phyloP scores from a whole-genome alignment of 805 yeast genomes.

The Cyberlindnera euphorbiae region DNA sequence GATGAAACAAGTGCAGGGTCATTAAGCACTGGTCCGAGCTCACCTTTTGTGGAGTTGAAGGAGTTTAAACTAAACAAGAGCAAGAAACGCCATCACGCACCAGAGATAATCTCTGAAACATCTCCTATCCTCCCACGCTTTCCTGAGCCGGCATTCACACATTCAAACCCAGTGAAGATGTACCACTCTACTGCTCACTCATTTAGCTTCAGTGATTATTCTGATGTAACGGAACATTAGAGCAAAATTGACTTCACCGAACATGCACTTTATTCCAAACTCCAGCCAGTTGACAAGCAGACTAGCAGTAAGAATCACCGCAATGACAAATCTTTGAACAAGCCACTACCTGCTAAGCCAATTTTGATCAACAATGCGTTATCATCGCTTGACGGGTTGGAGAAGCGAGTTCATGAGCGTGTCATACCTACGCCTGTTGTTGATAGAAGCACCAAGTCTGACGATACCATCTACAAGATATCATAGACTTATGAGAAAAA shows the following conservation, averaged over 20 bases:
- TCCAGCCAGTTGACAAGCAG: constrained; percentile 11
- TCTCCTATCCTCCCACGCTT: constrained; percentile 22
- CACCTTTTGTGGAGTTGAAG: constrained; percentile 23
- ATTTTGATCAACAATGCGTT: not conserved
- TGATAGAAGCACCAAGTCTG: constrained; percentile 8
- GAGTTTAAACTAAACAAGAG: constrained; percentile 21
- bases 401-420: constrained; percentile 16
- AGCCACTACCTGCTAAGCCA: constrained; percentile 23
- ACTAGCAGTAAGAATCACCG: constrained; percentile 4
- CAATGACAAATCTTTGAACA: constrained; percentile 3
- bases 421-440: constrained; percentile 19
- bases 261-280: constrained; percentile 10
- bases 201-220: constrained; percentile 2
- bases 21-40: constrained; percentile 20
- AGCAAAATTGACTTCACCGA: constrained; percentile 7
- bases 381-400: constrained; percentile 21
- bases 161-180: constrained; percentile 6
- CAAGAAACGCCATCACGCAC: constrained; percentile 3
- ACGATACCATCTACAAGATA: constrained; percentile 21
- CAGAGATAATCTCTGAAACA: constrained; percentile 10
- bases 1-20: constrained; percentile 14
- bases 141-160: constrained; percentile 15
- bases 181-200: constrained; percentile 8
- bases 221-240: constrained; percentile 12
- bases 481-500: constrained; percentile 25